Evolutionary conservation across 805 yeast genomes (phyloP), one percentile per base, ranked within the genome.

Genomic region (Saccharomycopsis sp.): DNA sequence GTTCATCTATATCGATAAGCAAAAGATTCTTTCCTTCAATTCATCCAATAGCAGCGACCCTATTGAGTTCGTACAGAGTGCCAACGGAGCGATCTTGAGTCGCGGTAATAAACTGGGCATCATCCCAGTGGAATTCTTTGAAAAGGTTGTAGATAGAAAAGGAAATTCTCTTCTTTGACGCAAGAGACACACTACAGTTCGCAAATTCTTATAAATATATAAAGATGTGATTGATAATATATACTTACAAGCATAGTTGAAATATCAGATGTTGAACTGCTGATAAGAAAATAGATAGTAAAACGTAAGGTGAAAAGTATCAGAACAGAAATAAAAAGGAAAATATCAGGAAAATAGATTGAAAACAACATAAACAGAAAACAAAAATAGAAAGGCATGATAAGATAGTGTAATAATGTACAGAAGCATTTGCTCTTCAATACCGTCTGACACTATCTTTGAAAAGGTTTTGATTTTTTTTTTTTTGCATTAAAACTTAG

Each of bases 71-170:
- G 86, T 74, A 71, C 76, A 72, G 65, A 84, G 95, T 52, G 72
- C 78, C 15, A 94, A 94, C 66, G 83, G 87, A 8, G 98, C 91
- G 5, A 81, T 88, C 24, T 70, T 91, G 54, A 77, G 87, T 2
- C 73, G 79, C 3, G 92, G 95, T 1, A 76, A 82, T 66, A 70
- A 69, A 2, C 62, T 75, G 7, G 95, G 95, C 0, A 52, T 70
- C 1, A 70, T 89, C 1, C 68, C 76, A 0, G 65, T 68, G 4
- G 70, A 75, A 15, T 80, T 69, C 56, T 82, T 88, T 56, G 52
- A 50, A 2, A 68, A 68, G 52, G 73, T 76, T 2, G 69, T 72
- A n/a, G 71, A 73, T 54, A 58, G 67, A 12, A 58, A 60, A 14
- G 62, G 58, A 12, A 51, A 29, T 29, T 29, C 12, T 29, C 37